Percentiles rank a stretch among this genome's conserved stretches.
Conservation (phyloP, 2,329 filamentous ascomycete genomes). For the Albifimbria verrucaria region DNA sequence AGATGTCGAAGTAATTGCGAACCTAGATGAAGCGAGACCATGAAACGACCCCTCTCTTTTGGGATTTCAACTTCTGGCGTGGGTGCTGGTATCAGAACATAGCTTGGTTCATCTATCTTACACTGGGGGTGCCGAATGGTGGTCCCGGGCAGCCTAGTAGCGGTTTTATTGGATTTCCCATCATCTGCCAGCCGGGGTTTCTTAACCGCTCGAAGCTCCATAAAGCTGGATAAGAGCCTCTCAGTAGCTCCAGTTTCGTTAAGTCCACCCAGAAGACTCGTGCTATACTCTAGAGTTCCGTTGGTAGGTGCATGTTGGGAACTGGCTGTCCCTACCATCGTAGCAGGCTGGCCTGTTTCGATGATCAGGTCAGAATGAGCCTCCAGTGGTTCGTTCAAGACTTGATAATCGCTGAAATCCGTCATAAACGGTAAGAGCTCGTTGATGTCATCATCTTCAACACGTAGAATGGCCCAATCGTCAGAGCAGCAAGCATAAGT, state of each 20-base stretch:
- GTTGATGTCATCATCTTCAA: neutral
- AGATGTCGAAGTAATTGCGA: constrained; percentile 48
- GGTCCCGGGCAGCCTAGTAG: too few species aligned
- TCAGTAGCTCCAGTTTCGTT: constrained; percentile 19
- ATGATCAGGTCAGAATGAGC: too few species aligned
- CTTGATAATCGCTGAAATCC: neutral
- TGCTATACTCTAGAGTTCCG: too few species aligned
- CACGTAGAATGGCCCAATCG: neutral
- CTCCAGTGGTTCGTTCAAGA: too few species aligned
- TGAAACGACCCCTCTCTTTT: constrained; percentile 27
- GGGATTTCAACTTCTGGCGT: constrained; percentile 15
- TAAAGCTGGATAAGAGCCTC: constrained; percentile 26
- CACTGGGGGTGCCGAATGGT: too few species aligned
- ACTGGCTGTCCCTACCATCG: too few species aligned
- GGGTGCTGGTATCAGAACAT: neutral
- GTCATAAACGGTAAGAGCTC: neutral
- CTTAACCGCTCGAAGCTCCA: constrained; percentile 27
- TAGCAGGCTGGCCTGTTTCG: too few species aligned
- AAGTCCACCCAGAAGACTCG: constrained; percentile 12
- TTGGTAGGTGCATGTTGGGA: too few species aligned
- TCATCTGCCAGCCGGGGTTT: constrained; percentile 9
- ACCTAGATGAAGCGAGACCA: constrained; percentile 49
- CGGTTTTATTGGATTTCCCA: neutral
- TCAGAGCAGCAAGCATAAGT: neutral
- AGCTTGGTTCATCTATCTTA: too few species aligned